Conservation (phyloP, 352 stramenopile genomes). For the Globisporangium orthogonon region DNA sequence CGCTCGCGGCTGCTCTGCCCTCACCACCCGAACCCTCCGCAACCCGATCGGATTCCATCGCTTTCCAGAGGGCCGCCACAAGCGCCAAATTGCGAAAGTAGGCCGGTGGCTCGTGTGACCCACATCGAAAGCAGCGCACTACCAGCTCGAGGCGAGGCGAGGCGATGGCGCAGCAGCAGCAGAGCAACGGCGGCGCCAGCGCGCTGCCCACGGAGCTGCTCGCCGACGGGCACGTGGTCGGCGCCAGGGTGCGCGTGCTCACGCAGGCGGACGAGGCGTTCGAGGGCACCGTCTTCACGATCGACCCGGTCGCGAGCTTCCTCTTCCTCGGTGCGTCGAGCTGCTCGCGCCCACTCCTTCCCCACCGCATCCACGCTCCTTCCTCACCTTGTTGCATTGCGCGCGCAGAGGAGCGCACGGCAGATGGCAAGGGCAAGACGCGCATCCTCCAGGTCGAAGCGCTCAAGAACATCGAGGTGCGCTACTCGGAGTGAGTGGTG, state of each 20-base stretch:
- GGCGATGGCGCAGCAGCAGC: conserved; percentile 4
- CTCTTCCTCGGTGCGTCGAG: conserved; percentile 54
- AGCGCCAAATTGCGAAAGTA: background rate
- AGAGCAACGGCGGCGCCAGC: conserved; percentile 13
- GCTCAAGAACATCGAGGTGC: conserved; percentile 58
- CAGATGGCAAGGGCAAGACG: conserved; percentile 59
- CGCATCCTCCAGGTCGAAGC: conserved; percentile 68
- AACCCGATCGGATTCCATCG: background rate
- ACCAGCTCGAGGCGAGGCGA: too few species aligned
- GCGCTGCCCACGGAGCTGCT: conserved; percentile 51
- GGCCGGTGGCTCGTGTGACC: background rate
- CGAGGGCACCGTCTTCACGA: conserved; percentile 71
- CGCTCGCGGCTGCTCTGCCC: conserved; percentile 1
- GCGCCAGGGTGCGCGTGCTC: conserved; percentile 58
- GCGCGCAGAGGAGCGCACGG: conserved; percentile 40
- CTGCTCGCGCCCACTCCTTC: too few species aligned
- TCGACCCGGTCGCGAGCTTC: conserved; percentile 74
- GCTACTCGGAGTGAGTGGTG: background rate
- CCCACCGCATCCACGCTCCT: background rate
- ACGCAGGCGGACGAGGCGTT: conserved; percentile 41
- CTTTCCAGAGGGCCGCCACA: background rate
- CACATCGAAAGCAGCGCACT: background rate
- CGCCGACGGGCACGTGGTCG: conserved; percentile 52
- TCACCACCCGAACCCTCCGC: background rate
- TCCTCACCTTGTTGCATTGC: background rate